Evolutionary conservation across 2,329 filamentous ascomycete species (phyloP).

Genomic region (Dothistroma pini): DNA sequence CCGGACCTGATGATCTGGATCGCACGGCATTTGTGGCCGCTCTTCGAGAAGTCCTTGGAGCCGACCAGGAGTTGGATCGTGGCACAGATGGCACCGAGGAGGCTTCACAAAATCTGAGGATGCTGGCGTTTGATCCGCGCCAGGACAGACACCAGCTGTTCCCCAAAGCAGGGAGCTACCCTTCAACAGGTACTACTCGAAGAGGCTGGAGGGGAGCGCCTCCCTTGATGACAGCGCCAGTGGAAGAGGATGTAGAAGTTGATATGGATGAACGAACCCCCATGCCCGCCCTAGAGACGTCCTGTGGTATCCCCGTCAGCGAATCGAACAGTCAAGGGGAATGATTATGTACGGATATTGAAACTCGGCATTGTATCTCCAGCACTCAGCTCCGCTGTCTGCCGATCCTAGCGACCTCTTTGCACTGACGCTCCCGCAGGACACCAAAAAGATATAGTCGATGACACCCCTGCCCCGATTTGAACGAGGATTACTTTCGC

Average conservation of each 20-base stretch:
- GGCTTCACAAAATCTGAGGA: constrained; percentile 17
- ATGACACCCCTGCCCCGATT: background rate
- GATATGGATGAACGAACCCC: background rate
- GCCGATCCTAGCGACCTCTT: too few relatives aligned
- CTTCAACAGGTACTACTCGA: constrained; percentile 8
- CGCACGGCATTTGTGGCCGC: constrained; percentile 22
- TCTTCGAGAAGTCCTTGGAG: constrained; percentile 23
- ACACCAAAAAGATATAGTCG: too few relatives aligned
- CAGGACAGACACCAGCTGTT: constrained; percentile 22
- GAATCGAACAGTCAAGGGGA: background rate
- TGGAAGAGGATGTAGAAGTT: constrained; percentile 7
- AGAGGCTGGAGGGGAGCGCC: constrained; percentile 21
- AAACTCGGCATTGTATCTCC: too few relatives aligned
- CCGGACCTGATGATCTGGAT: constrained; percentile 25
- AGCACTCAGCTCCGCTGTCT: too few relatives aligned
- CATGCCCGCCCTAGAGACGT: background rate
- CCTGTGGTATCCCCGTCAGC: background rate
- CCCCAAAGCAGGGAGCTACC: constrained; percentile 10
- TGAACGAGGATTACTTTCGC: background rate
- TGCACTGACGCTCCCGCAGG: too few relatives aligned
- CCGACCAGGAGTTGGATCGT: constrained; percentile 10
- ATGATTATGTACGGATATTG: too few relatives aligned
- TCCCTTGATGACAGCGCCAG: constrained; percentile 13
- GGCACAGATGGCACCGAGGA: constrained; percentile 13
- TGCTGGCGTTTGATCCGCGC: constrained; percentile 29